A percentile compares a stretch with the other conserved stretches of the same genome.
These are phyloP conservation scores for Talaromyces funiculosus DNA, from an alignment of 2,329 filamentous ascomycete species.

Conservation along the genomic window DNA sequence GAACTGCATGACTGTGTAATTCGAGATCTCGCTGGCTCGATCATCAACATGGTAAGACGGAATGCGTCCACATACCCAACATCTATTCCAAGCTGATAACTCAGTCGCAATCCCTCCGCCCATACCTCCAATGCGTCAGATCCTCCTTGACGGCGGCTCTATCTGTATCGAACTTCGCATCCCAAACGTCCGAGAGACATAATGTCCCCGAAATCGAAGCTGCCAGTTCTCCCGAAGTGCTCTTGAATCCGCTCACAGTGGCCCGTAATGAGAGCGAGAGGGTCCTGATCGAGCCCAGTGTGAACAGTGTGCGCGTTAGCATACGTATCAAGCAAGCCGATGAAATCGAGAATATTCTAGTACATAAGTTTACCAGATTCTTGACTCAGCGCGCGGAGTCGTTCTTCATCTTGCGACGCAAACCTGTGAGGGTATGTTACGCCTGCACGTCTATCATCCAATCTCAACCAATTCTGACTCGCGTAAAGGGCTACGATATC, in stretches of 20 bases:
- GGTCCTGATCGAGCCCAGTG: slow-evolving; percentile 89
- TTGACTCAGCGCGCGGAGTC: slow-evolving; percentile 92
- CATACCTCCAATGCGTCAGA: slow-evolving; percentile 93
- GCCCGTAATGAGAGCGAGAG: slow-evolving; percentile 96
- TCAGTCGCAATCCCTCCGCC: slow-evolving; percentile 91
- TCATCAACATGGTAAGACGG: slow-evolving; percentile 8
- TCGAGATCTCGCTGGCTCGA: background rate
- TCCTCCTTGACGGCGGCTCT: slow-evolving; percentile 90
- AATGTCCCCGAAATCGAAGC: slow-evolving; percentile 98
- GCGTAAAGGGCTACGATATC: slow-evolving; percentile 85
- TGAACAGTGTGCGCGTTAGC: slow-evolving; percentile 95
- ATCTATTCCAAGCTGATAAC: slow-evolving; percentile 4
- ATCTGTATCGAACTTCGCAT: slow-evolving; percentile 93
- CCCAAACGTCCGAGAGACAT: slow-evolving; percentile 90
- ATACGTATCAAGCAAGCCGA: slow-evolving; percentile 99
- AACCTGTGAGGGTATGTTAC: slow-evolving; percentile 73
- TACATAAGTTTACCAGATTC: slow-evolving; percentile 98
- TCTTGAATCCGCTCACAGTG: slow-evolving; percentile 84
- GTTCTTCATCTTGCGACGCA: slow-evolving; percentile 92
- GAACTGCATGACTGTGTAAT: background rate
- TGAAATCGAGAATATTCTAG: slow-evolving; percentile 95
- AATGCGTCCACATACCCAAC: background rate
- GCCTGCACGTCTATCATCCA: background rate
- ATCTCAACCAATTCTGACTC: slow-evolving; percentile 1
- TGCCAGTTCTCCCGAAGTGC: slow-evolving; percentile 82